Evolutionary conservation across 768 basidiomycete genomes (phyloP).

Genomic region (Rubroboletus satanas): DNA sequence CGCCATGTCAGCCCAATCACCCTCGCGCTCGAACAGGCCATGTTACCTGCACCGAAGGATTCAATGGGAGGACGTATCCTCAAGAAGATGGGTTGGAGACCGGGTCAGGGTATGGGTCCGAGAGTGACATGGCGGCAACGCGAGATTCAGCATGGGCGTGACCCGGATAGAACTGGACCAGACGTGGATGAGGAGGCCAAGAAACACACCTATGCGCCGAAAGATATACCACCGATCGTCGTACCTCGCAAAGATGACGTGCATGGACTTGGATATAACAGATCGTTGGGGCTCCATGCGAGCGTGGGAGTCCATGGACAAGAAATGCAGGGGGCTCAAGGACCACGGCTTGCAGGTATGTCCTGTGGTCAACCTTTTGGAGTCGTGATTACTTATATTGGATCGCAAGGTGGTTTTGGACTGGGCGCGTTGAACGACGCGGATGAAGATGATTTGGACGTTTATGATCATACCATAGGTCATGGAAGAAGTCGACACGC

Average conservation of each 20-base stretch:
- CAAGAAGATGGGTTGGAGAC: constrained; percentile 93
- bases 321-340: constrained; percentile 27
- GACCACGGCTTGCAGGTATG: constrained; percentile 57
- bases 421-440: constrained; percentile 89
- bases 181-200: constrained; percentile 77
- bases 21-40: constrained; percentile 55
- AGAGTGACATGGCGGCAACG: constrained; percentile 76
- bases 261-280: constrained; percentile 80
- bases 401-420: constrained; percentile 71
- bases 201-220: constrained; percentile 83
- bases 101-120: constrained; percentile 92
- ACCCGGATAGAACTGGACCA: constrained; percentile 32
- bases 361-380: not conserved
- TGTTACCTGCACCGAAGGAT: constrained; percentile 72
- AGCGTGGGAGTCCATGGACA: constrained; percentile 42
- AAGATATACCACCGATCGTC: constrained; percentile 64
- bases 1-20: constrained; percentile 52
- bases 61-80: constrained; percentile 83
- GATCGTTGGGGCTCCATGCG: constrained; percentile 59
- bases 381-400: not conserved
- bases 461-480: constrained; percentile 56
- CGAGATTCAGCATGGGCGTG: constrained; percentile 62
- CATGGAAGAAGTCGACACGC: constrained; percentile 49
- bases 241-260: constrained; percentile 69
- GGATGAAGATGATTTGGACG: constrained; percentile 87